Evolutionary conservation across 306 rosid species (phyloP).

Genomic region (Acacia melanoxylon): DNA sequence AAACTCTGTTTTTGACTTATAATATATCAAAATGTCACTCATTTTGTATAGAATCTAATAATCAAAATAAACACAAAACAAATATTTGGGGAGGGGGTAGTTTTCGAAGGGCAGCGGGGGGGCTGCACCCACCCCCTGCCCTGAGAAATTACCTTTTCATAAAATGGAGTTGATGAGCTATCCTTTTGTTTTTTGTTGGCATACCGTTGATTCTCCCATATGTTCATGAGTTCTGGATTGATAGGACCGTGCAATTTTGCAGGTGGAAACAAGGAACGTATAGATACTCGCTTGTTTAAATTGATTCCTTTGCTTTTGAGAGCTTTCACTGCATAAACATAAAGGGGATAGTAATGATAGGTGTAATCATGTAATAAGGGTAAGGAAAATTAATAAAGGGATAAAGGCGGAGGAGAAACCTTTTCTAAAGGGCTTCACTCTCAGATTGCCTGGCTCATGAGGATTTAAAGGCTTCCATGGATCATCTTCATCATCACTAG

Average conservation of each 20-base stretch:
- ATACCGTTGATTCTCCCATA: conserved; percentile 58
- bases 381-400: conserved; percentile 12
- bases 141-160: conserved; percentile 60
- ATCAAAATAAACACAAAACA: too few relatives aligned
- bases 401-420: conserved; percentile 38
- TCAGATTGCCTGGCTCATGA: conserved; percentile 84
- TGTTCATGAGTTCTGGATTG: conserved; percentile 65
- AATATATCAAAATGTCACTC: too few relatives aligned
- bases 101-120: too few relatives aligned
- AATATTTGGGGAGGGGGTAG: too few relatives aligned
- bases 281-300: conserved; percentile 36
- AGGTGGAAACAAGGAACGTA: conserved; percentile 66
- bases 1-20: too few relatives aligned
- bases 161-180: conserved; percentile 50
- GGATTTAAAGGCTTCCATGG: conserved; percentile 98
- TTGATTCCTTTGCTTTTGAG: conserved; percentile 39
- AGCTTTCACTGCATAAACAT: conserved; percentile 52
- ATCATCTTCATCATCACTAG: conserved; percentile 64
- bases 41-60: too few relatives aligned
- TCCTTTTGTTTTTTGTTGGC: conserved; percentile 48
- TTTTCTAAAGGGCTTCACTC: conserved; percentile 82
- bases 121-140: too few relatives aligned
- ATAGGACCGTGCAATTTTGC: conserved; percentile 81
- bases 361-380: conserved; percentile 13
- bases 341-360: neutral